Percentiles rank a stretch among this genome's conserved stretches.
Evolutionary conservation across 108 stramenopile species (phyloP).

Genomic region (Schizochytrium sp.): DNA sequence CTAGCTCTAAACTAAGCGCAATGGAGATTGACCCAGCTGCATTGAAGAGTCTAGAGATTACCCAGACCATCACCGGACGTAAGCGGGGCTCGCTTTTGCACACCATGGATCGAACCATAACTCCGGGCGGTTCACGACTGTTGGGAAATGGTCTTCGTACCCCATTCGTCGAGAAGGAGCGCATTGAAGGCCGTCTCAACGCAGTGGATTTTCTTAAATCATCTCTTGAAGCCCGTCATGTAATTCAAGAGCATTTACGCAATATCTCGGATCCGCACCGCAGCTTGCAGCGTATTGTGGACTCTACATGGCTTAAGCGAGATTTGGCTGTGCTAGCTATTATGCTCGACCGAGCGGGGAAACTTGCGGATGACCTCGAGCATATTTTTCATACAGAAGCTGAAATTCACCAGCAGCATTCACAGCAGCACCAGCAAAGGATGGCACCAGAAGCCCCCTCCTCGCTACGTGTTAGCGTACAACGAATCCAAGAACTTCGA

Average conservation of each 20-base stretch:
- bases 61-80: slow-evolving; percentile 8
- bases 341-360: not conserved
- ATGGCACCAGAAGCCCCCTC: not conserved
- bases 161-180: not conserved
- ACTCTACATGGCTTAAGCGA: not conserved
- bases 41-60: slow-evolving; percentile 33
- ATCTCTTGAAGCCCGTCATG: not conserved
- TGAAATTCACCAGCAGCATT: too few relatives aligned
- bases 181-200: slow-evolving; percentile 33
- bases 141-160: not conserved
- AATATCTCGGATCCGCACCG: not conserved
- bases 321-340: slow-evolving; percentile 23
- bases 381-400: too few relatives aligned
- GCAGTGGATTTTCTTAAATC: not conserved
- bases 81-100: slow-evolving; percentile 37
- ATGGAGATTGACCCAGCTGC: slow-evolving; percentile 43
- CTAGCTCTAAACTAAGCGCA: not conserved
- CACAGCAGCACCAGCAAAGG: too few relatives aligned
- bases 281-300: slow-evolving; percentile 32
- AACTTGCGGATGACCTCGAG: not conserved
- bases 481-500: not conserved
- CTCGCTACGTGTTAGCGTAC: not conserved
- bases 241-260: not conserved
- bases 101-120: not conserved
- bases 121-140: slow-evolving; percentile 2